A percentile compares a stretch with the other conserved stretches of the same genome.
Evolutionary conservation across 192 early-diverging fungal genomes (phyloP).

Genomic region (Phycomyces blakesleeanus): DNA sequence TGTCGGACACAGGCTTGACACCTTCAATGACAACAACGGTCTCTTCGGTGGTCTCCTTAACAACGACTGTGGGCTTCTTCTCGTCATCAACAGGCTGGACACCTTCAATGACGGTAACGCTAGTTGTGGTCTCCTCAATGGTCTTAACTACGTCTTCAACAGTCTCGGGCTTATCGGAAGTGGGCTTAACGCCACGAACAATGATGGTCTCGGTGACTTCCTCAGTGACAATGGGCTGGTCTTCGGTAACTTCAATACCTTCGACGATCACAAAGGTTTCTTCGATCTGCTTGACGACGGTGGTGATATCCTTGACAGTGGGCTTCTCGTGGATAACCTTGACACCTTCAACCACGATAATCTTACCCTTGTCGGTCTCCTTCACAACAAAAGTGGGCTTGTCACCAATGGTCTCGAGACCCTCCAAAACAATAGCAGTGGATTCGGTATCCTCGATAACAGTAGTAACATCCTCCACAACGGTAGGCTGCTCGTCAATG

Average conservation of each 20-base stretch:
- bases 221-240: not conserved
- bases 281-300: not conserved
- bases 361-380: not conserved
- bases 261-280: conserved; percentile 2
- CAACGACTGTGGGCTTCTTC: not conserved
- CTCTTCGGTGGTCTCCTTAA: not conserved
- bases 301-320: not conserved
- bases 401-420: not conserved
- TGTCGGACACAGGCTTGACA: not conserved
- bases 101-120: not conserved
- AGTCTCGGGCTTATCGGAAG: not conserved
- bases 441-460: not conserved
- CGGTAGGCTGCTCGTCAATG: not conserved
- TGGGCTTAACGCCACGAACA: not conserved
- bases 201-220: not conserved
- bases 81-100: not conserved
- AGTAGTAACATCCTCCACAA: not conserved
- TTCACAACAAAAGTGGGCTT: not conserved
- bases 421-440: too few relatives aligned
- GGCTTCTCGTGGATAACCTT: not conserved
- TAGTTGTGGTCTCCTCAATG: conserved; percentile 2
- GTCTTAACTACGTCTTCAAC: conserved; percentile 2
- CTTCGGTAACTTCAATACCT: not conserved
- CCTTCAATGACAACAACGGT: not conserved
- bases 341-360: not conserved